Base-by-base conservation (phyloP, 192 early-diverging fungal species). In the Linnemannia hyalina region DNA sequence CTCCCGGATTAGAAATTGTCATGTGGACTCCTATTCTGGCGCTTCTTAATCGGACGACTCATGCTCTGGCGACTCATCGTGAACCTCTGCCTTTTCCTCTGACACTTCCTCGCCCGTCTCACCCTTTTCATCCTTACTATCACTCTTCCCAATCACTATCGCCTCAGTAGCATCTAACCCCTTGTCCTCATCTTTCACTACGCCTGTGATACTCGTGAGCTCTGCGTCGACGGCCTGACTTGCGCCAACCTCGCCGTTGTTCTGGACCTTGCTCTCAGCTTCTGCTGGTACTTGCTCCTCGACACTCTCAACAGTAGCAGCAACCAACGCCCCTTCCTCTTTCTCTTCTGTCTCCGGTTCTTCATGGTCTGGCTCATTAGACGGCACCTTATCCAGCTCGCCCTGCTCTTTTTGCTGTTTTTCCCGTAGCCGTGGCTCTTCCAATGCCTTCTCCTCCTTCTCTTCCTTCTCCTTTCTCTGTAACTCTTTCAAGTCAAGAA, bases 401-500 rank as follows among this genome's bases (percentile, higher is more conserved):
- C 78, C 73, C 29, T 82, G n/a, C 36, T 83, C 63, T 29, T 38
- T 13, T 23, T 16, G 60, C 16, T 73, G 47, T 46, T 42, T 38
- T 36, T 41, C 71, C 26, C 15, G 10, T 22, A 49, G 3, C 52
- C 8, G 22, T 35, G 49, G 20, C 32, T 46, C n/a, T 20, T 13
- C 26, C 22, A 13, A 23, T 32, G 16, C 9, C 22, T 70, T 57
- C 46, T 77, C 35, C 32, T 87, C 71, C 47, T 68, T 29, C 46
- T 80, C 60, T 29, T 80, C 20, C 29, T 68, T 29, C 46, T 80
- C 44, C 55, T 80, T 60, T 52, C 68, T 78, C 70, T 70, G 16
- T 77, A 8, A 32, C 32, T 77, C 63, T 6, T 32, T 36, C 76
- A 23, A 16, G n/a, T 70, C 68, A 4, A 52, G 71, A 16, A 2